phyloP scores from a whole-genome alignment of 805 yeast species.

The Kuraishia floccosa region DNA sequence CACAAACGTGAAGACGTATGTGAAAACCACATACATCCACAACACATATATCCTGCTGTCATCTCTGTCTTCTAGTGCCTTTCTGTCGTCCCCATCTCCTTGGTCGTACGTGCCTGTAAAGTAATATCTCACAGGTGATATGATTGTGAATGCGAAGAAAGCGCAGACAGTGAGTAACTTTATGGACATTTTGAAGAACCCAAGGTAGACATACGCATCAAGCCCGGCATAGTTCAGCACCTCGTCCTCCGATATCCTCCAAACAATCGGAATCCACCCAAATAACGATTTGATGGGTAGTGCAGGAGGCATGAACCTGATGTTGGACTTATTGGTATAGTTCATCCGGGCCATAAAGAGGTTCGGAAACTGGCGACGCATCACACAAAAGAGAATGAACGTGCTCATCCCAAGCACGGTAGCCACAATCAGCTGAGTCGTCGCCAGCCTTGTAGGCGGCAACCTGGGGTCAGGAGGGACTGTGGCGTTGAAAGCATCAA shows the following conservation, averaged over 20 bases:
- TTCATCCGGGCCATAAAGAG: conserved; percentile 73
- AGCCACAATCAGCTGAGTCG: conserved; percentile 71
- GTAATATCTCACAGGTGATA: conserved; percentile 77
- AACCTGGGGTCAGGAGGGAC: no score
- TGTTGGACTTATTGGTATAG: conserved; percentile 27
- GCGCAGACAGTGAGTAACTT: conserved; percentile 54
- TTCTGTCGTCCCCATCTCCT: conserved; percentile 26
- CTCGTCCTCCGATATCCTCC: conserved; percentile 57
- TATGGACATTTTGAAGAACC: conserved; percentile 84
- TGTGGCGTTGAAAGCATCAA: no score
- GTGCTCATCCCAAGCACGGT: conserved; percentile 56
- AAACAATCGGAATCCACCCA: conserved; percentile 72
- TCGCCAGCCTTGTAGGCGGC: conserved; percentile 42
- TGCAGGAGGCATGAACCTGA: conserved; percentile 40
- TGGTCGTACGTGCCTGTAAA: conserved; percentile 74
- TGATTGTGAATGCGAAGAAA: conserved; percentile 57
- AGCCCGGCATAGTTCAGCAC: conserved; percentile 84
- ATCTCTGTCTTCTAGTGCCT: conserved; percentile 16
- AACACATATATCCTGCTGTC: conserved; percentile 42
- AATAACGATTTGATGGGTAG: conserved; percentile 48
- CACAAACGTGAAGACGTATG: conserved; percentile 71
- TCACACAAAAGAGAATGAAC: conserved; percentile 53
- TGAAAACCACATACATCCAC: conserved; percentile 83
- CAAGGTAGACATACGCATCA: conserved; percentile 87
- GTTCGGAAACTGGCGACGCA: conserved; percentile 67